phyloP scores from a whole-genome alignment of 192 early-diverging fungal genomes.

The Blastocladiella britannica region DNA sequence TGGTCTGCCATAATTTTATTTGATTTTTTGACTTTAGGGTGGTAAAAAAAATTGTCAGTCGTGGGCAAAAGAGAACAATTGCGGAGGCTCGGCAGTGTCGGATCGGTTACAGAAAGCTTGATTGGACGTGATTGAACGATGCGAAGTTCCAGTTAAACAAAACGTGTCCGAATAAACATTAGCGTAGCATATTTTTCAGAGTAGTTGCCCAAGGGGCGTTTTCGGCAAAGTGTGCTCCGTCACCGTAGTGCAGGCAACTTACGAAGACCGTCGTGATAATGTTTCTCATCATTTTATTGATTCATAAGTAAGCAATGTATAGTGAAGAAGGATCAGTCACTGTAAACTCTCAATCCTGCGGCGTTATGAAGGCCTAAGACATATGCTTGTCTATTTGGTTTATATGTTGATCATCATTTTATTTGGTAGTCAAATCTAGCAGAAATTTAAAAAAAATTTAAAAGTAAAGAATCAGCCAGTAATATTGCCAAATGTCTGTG shows the following conservation, averaged over 20 bases:
- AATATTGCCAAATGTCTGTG: background rate
- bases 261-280: background rate
- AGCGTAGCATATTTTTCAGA: no score
- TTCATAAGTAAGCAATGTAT: background rate
- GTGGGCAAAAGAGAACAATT: no score
- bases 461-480: background rate
- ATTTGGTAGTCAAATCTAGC: background rate
- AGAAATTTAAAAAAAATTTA: background rate
- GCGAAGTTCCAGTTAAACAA: no score
- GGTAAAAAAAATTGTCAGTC: no score
- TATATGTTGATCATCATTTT: background rate
- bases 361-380: background rate
- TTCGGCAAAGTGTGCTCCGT: no score
- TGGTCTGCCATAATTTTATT: no score
- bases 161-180: no score
- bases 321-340: background rate
- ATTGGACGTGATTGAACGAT: no score
- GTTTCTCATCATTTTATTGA: background rate
- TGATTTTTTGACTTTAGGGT: no score
- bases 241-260: no score
- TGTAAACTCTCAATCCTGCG: background rate
- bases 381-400: background rate
- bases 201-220: constrained; percentile 1
- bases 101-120: no score
- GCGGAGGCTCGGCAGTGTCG: no score